A percentile compares a stretch with the other conserved stretches of the same genome.
phyloP scores from a whole-genome alignment of 1,284 basidiomycete species.

The Leucoagaricus sp. region DNA sequence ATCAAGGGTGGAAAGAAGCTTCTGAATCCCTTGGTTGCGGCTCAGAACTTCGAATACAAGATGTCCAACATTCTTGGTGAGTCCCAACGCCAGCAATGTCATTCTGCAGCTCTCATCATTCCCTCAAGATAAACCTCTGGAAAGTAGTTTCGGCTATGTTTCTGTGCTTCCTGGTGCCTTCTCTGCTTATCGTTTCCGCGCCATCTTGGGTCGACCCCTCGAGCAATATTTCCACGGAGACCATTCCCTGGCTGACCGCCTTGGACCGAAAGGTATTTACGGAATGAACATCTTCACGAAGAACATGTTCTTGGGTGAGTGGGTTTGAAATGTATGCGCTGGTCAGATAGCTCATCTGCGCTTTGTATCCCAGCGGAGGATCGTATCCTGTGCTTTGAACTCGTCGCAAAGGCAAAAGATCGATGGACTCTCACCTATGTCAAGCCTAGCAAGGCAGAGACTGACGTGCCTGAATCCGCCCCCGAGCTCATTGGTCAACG shows the following conservation, averaged over 20 bases:
- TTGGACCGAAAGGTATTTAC: slow-evolving; percentile 93
- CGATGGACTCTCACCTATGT: slow-evolving; percentile 93
- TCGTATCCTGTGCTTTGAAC: slow-evolving; percentile 95
- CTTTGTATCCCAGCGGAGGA: too few species aligned
- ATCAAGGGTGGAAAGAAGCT: slow-evolving; percentile 91
- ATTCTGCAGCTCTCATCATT: slow-evolving; percentile 81
- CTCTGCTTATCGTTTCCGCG: slow-evolving; percentile 39
- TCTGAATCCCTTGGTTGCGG: slow-evolving; percentile 90
- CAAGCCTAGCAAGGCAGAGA: slow-evolving; percentile 94
- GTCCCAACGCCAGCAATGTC: slow-evolving; percentile 31
- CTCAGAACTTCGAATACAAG: slow-evolving; percentile 99
- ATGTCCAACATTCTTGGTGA: slow-evolving; percentile 92
- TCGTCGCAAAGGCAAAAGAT: slow-evolving; percentile 88
- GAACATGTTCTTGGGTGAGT: slow-evolving; percentile 83
- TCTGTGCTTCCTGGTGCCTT: slow-evolving; percentile 23
- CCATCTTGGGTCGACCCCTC: slow-evolving; percentile 90
- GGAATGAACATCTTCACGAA: slow-evolving; percentile 99
- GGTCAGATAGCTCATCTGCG: too few species aligned
- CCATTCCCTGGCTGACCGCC: slow-evolving; percentile 89
- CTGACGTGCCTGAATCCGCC: slow-evolving; percentile 90
- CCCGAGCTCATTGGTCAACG: slow-evolving; percentile 94
- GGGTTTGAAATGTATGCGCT: not conserved
- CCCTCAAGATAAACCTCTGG: slow-evolving; percentile 16
- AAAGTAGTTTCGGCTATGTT: slow-evolving; percentile 19
- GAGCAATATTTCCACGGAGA: slow-evolving; percentile 99